Evolutionary conservation across 2,329 filamentous ascomycete genomes (phyloP).

Genomic region (Canariomyces notabilis): DNA sequence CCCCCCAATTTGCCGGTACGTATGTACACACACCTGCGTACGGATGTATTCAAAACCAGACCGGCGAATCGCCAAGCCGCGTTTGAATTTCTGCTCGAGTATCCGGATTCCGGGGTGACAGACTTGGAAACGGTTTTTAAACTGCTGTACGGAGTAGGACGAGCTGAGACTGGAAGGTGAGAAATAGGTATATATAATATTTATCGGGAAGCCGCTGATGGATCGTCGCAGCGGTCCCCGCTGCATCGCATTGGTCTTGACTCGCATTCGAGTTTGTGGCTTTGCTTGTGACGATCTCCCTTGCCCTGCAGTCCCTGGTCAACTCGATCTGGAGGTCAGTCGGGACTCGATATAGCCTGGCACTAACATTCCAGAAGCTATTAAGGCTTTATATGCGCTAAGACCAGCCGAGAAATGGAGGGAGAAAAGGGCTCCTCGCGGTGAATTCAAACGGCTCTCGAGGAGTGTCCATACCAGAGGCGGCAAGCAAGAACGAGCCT

Average conservation of each 20-base stretch:
- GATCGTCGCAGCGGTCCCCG: constrained; percentile 3
- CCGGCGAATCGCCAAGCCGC: not conserved
- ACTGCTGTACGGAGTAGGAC: constrained; percentile 4
- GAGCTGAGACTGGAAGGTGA: not conserved
- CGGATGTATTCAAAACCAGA: no score
- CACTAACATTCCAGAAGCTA: not conserved
- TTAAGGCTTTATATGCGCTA: not conserved
- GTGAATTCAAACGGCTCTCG: not conserved
- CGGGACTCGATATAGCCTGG: no score
- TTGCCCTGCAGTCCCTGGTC: not conserved
- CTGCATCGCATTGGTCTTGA: not conserved
- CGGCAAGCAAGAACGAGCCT: not conserved
- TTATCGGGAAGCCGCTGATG: constrained; percentile 6
- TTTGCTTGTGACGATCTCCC: not conserved
- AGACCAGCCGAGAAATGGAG: not conserved
- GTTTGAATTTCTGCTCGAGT: not conserved
- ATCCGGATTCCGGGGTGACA: not conserved
- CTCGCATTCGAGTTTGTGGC: not conserved
- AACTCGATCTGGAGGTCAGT: no score
- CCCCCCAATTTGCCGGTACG: no score
- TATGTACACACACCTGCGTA: no score
- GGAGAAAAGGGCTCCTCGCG: not conserved
- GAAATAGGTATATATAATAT: constrained; percentile 1
- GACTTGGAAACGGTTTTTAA: not conserved
- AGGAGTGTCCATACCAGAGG: not conserved